phyloP scores from a whole-genome alignment of 2,329 filamentous ascomycete species.

The Torrubiella hemipterigena region DNA sequence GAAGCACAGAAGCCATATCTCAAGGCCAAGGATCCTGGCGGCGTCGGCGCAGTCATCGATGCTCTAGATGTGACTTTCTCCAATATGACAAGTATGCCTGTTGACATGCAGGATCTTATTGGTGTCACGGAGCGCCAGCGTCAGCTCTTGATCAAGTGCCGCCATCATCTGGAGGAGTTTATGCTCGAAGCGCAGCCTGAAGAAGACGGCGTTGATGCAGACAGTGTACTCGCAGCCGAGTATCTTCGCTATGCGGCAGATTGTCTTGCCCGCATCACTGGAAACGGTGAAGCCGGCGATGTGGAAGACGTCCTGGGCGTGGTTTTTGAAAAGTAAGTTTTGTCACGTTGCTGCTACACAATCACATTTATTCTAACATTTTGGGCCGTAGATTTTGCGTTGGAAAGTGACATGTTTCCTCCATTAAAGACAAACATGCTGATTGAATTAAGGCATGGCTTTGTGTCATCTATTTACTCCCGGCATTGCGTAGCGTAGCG shows the following conservation, averaged over 20 bases:
- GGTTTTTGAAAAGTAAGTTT: conserved; percentile 86
- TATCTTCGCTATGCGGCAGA: conserved; percentile 71
- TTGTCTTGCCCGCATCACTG: conserved; percentile 76
- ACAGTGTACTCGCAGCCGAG: conserved; percentile 86
- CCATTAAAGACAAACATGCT: too few species aligned
- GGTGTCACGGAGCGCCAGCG: conserved; percentile 86
- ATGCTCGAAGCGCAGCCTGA: conserved; percentile 39
- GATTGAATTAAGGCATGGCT: too few species aligned
- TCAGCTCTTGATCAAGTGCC: conserved; percentile 64
- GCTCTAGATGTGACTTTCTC: conserved; percentile 57
- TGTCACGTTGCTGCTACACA: not conserved
- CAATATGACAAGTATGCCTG: conserved; percentile 57
- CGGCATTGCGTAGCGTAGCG: not conserved
- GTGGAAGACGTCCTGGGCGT: conserved; percentile 94
- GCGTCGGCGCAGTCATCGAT: conserved; percentile 56
- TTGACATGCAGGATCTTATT: conserved; percentile 69
- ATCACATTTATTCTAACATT: conserved; percentile 1
- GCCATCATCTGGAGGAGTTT: conserved; percentile 61
- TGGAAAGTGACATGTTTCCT: conserved; percentile 41
- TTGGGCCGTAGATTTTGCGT: conserved; percentile 45
- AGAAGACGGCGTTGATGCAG: conserved; percentile 40
- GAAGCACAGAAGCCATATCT: conserved; percentile 29
- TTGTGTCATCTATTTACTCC: too few species aligned
- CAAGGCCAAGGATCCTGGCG: conserved; percentile 39
- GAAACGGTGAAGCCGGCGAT: conserved; percentile 71